Conservation (phyloP, 2,329 filamentous ascomycete species). For the Reticulascus tulasneorum region DNA sequence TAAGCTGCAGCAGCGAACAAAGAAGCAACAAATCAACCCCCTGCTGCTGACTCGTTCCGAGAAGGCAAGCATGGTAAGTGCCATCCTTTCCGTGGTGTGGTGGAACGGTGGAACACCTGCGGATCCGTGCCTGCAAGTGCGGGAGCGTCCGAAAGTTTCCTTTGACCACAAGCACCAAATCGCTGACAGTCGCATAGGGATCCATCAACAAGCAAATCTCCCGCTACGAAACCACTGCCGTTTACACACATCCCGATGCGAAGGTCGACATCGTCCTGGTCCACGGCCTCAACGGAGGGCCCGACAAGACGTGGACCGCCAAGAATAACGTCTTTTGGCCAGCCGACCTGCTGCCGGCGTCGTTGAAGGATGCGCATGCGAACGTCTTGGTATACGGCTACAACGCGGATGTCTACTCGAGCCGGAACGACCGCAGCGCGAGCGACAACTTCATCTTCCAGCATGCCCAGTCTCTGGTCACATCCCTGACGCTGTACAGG, state of each 20-base stretch:
- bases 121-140: neutral
- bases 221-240: slow-evolving; percentile 55
- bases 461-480: slow-evolving; percentile 66
- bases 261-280: slow-evolving; percentile 65
- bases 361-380: slow-evolving; percentile 53
- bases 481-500: slow-evolving; percentile 59
- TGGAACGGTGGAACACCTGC: too few relatives aligned
- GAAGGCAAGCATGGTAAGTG: slow-evolving; percentile 9
- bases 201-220: slow-evolving; percentile 42
- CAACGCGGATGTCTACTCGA: slow-evolving; percentile 61
- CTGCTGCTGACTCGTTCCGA: slow-evolving; percentile 8
- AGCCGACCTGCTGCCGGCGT: slow-evolving; percentile 58
- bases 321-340: slow-evolving; percentile 65
- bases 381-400: slow-evolving; percentile 71
- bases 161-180: neutral
- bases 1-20: slow-evolving; percentile 5
- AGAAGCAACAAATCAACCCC: neutral
- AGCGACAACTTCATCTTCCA: slow-evolving; percentile 66
- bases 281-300: slow-evolving; percentile 66
- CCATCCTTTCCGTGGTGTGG: neutral
- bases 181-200: neutral
- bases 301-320: slow-evolving; percentile 50
- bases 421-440: slow-evolving; percentile 45
- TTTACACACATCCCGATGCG: slow-evolving; percentile 56
- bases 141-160: neutral